Conservation (phyloP, 1,284 basidiomycete genomes). For the Takashimella koratensis region DNA sequence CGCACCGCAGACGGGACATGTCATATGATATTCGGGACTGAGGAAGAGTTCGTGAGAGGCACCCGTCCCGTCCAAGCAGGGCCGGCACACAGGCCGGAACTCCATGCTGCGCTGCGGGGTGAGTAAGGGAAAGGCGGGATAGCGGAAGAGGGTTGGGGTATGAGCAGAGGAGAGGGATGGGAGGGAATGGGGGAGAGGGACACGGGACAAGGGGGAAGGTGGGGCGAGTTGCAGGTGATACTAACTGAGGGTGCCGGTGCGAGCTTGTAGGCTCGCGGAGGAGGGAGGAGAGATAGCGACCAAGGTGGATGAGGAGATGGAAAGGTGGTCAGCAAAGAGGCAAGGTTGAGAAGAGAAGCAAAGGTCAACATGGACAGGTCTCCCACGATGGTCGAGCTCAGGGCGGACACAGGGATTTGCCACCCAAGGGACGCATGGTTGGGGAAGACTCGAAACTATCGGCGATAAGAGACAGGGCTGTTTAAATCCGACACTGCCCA, state of each 20-base stretch:
- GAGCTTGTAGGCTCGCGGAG: not conserved
- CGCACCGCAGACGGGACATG: slow-evolving; percentile 25
- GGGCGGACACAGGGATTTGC: not conserved
- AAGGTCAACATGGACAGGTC: too few relatives aligned
- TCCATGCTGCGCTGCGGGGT: not conserved
- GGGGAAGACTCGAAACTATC: slow-evolving; percentile 2
- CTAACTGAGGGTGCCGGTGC: not conserved
- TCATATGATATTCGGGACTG: slow-evolving; percentile 4
- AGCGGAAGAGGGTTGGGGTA: not conserved
- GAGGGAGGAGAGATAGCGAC: not conserved
- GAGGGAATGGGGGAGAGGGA: not conserved
- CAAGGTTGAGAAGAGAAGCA: not conserved
- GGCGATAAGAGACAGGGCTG: not conserved
- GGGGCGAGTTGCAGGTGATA: not conserved
- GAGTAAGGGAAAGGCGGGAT: not conserved
- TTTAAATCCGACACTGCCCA: slow-evolving; percentile 1
- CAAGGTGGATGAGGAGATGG: not conserved
- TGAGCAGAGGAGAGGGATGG: not conserved
- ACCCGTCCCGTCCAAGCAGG: not conserved
- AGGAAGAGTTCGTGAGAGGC: not conserved
- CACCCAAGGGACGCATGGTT: not conserved
- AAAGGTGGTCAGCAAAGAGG: not conserved
- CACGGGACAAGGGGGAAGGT: not conserved
- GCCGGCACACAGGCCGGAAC: not conserved
- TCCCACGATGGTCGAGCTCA: slow-evolving; percentile 10